Evolutionary conservation across 2,329 filamentous ascomycete genomes (phyloP).

Genomic region (Botryotinia narcissicola): DNA sequence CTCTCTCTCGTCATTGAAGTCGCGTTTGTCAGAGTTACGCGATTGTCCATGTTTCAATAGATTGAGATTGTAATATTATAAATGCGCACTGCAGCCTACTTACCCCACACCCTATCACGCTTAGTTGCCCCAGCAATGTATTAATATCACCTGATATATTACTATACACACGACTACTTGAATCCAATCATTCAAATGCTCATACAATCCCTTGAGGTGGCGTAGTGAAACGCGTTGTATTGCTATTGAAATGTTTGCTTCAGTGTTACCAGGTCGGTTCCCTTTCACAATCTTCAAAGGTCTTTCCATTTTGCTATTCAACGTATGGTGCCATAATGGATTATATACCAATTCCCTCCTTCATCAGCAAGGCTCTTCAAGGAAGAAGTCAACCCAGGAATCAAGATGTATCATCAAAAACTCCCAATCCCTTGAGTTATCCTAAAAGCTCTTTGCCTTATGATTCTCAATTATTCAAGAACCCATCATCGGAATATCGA

Average conservation of each 20-base stretch:
- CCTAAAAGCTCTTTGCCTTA: conserved; percentile 34
- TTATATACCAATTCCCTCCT: neutral
- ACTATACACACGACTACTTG: neutral
- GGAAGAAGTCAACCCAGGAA: neutral
- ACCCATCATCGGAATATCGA: conserved; percentile 38
- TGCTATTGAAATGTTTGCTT: neutral
- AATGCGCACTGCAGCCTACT: neutral
- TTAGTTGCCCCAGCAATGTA: neutral
- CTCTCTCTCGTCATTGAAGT: conserved; percentile 11
- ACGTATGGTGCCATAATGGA: conserved; percentile 2
- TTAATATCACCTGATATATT: neutral
- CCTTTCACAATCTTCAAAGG: neutral
- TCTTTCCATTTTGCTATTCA: neutral
- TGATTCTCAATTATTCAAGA: conserved; percentile 34
- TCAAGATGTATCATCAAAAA: conserved; percentile 13
- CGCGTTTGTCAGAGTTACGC: conserved; percentile 12
- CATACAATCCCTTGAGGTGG: neutral
- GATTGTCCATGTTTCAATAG: neutral
- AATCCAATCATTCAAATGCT: neutral
- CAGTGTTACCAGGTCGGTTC: neutral
- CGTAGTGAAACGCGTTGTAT: neutral
- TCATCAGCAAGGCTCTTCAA: conserved; percentile 8
- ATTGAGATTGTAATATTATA: neutral
- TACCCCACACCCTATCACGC: neutral
- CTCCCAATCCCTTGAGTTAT: conserved; percentile 36